Conservation (phyloP, 139 green algal genomes). For the Chlamydomonas incerta region DNA sequence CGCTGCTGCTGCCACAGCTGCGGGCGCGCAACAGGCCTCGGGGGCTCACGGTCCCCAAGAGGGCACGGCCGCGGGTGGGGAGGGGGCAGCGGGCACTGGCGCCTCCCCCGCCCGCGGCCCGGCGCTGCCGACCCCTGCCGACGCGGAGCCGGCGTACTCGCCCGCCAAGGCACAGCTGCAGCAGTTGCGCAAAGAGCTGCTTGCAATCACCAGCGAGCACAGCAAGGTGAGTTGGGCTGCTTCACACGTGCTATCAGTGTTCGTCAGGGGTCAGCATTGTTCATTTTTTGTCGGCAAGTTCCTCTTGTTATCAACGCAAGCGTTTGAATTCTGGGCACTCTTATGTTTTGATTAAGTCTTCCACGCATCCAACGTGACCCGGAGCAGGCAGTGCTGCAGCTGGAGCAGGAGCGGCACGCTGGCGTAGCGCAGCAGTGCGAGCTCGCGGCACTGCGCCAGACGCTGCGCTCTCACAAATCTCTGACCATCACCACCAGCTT, state of each 20-base stretch:
- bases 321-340: too few relatives aligned
- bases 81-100: too few relatives aligned
- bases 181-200: constrained; percentile 5
- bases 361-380: too few relatives aligned
- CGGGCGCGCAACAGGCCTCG: not conserved
- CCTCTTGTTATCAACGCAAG: too few relatives aligned
- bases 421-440: constrained; percentile 37
- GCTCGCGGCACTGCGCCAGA: constrained; percentile 32
- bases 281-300: too few relatives aligned
- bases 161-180: not conserved
- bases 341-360: too few relatives aligned
- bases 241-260: too few relatives aligned
- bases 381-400: constrained; percentile 14
- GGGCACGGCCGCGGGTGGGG: too few relatives aligned
- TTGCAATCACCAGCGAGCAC: not conserved
- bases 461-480: not conserved
- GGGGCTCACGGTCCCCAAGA: too few relatives aligned
- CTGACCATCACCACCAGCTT: not conserved
- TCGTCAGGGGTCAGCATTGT: too few relatives aligned
- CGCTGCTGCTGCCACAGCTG: not conserved
- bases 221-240: not conserved
- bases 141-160: too few relatives aligned
- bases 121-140: too few relatives aligned
- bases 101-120: not conserved
- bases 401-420: constrained; percentile 33